These are phyloP conservation scores for Candida glucosophila DNA, from an alignment of 1,139 yeast species.

Conservation along the genomic window DNA sequence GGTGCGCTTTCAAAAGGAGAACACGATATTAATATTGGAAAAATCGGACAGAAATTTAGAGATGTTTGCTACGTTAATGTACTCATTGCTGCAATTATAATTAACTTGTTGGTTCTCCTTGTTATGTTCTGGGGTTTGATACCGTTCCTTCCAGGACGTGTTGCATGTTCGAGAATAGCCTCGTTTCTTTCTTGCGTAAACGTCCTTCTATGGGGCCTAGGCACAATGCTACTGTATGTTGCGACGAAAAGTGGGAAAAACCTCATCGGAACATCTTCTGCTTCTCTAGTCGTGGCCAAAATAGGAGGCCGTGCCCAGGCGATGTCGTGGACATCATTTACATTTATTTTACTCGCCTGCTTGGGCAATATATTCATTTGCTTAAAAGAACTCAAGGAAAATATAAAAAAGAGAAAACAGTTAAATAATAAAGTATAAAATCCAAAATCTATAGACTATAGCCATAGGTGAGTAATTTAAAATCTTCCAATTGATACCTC, in stretches of 20 bases:
- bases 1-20: conserved; percentile 17
- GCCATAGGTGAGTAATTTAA: too few species aligned
- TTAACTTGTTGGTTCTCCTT: conserved; percentile 34
- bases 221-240: conserved; percentile 61
- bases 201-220: conserved; percentile 55
- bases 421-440: too few species aligned
- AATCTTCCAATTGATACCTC: too few species aligned
- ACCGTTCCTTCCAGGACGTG: conserved; percentile 43
- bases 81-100: conserved; percentile 38
- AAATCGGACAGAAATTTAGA: conserved; percentile 33
- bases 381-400: conserved; percentile 3
- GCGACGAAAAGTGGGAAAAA: conserved; percentile 40
- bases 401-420: too few species aligned
- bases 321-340: conserved; percentile 56
- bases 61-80: conserved; percentile 46
- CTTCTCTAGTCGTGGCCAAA: conserved; percentile 36
- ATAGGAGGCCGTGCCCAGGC: conserved; percentile 49
- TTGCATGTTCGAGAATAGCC: conserved; percentile 19
- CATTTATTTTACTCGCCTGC: conserved; percentile 26
- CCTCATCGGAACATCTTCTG: conserved; percentile 43
- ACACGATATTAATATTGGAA: conserved; percentile 30
- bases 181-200: conserved; percentile 27
- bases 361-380: conserved; percentile 11
- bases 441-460: too few species aligned
- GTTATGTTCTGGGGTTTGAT: conserved; percentile 34